A percentile compares a stretch with the other conserved stretches of the same genome.
phyloP scores from a whole-genome alignment of 2,329 filamentous ascomycete species.

The Biscogniauxia mediterranea region DNA sequence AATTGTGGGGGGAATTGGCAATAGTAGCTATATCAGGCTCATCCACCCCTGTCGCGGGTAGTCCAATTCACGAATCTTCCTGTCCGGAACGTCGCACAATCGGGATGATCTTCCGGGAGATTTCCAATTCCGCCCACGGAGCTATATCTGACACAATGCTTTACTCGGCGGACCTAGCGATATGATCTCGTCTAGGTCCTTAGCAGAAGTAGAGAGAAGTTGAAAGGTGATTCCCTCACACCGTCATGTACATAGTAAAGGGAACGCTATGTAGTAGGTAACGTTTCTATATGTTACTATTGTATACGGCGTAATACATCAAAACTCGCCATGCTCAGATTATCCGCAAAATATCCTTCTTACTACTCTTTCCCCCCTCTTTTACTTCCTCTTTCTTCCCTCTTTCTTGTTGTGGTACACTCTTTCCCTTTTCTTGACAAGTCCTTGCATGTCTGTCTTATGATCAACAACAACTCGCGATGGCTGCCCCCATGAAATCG shows the following conservation, averaged over 20 bases:
- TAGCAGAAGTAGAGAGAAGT: not conserved
- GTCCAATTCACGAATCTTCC: constrained; percentile 19
- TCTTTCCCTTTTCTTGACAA: constrained; percentile 2
- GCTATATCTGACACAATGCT: constrained; percentile 6
- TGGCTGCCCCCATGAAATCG: constrained; percentile 22
- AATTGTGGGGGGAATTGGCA: constrained; percentile 14
- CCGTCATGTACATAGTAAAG: not conserved
- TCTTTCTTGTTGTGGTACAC: not conserved
- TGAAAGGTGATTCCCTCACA: constrained; percentile 5
- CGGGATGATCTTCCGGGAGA: constrained; percentile 27
- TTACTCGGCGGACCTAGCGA: not conserved
- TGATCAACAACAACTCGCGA: constrained; percentile 14
- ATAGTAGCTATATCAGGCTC: constrained; percentile 25
- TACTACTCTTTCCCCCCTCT: constrained; percentile 5
- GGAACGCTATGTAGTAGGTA: constrained; percentile 6
- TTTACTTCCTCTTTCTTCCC: constrained; percentile 6
- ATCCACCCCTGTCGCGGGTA: constrained; percentile 23
- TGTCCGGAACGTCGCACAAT: constrained; percentile 22
- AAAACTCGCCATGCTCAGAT: constrained; percentile 19
- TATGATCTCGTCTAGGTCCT: not conserved
- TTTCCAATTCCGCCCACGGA: constrained; percentile 32
- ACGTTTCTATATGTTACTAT: constrained; percentile 7
- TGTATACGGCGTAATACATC: constrained; percentile 7
- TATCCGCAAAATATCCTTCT: constrained; percentile 1
- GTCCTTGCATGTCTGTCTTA: constrained; percentile 1